Percentiles rank a stretch among this genome's conserved stretches.
Evolutionary conservation across 1,139 yeast genomes (phyloP).

Genomic region (Yarrowia galli): DNA sequence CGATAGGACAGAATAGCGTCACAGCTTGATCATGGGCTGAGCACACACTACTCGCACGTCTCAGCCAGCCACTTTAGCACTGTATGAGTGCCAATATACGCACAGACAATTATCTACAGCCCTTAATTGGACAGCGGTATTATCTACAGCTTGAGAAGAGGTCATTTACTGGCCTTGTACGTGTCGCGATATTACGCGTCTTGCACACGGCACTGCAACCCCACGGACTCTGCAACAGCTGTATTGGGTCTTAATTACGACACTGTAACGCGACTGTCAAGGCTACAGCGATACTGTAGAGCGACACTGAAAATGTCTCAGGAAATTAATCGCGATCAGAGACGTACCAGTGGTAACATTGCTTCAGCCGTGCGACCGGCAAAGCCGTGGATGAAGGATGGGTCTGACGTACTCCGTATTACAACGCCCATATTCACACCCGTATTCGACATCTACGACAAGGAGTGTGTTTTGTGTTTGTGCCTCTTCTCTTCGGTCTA

Average conservation of each 20-base stretch:
- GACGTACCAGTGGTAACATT: too few species aligned
- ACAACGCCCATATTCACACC: too few species aligned
- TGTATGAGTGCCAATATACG: too few species aligned
- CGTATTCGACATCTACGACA: too few species aligned
- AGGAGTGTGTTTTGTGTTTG: background rate
- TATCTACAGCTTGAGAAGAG: background rate
- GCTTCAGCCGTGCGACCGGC: background rate
- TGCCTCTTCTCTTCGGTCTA: background rate
- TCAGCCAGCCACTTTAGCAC: too few species aligned
- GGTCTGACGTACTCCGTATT: too few species aligned
- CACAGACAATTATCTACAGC: background rate
- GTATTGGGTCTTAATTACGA: background rate
- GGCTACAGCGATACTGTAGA: background rate
- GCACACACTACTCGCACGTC: too few species aligned
- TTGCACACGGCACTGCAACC: too few species aligned
- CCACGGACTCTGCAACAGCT: background rate
- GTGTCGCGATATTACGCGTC: too few species aligned
- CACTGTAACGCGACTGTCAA: background rate
- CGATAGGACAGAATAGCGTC: too few species aligned
- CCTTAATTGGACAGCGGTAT: background rate
- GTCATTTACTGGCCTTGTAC: too few species aligned
- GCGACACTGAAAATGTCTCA: constrained; percentile 2
- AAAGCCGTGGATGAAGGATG: background rate
- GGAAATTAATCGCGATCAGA: background rate
- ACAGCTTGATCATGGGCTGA: too few species aligned